Evolutionary conservation across 169 alveolate genomes (phyloP), one percentile per base, ranked within the genome.

Genomic region (Eimeria necatrix): DNA sequence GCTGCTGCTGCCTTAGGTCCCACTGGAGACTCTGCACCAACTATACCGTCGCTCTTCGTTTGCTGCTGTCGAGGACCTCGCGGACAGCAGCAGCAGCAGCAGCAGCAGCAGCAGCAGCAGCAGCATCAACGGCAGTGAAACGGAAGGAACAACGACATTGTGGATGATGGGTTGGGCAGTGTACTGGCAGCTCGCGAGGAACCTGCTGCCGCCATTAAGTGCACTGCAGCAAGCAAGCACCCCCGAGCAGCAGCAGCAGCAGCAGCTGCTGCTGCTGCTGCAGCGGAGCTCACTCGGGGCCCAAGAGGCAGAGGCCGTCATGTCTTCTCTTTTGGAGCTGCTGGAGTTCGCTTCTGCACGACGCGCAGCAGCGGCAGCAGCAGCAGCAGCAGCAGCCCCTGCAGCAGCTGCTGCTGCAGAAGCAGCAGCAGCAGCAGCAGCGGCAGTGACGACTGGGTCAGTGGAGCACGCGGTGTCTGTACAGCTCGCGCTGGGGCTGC

Each of bases 91-190:
- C 78, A 14, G n/a, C n/a, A 14, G 41, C 32, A 24, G 14, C n/a
- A 18, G 78, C 78, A 68, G 26, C 52, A 10, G 46, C 26, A 18
- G 68, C 64, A 49, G 61, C 87, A 76, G 87, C 64, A 10, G 9
- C 24, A 48, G 64, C 87, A 16, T 46, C 68, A 76, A 26, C 87
- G 46, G 64, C 64, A 76, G 64, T n/a, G 49, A n/a, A 51, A 60
- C 9, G 59, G 60, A 76, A 51, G 64, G 24, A 32, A 49, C 64
- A 24, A 76, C 87, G 24, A 76, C 87, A 0, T 49, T 76, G 87
- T 76, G 87, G 87, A 60, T n/a, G 22, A 76, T 76, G 87, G 87
- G 87, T 49, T 76, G 87, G 87, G 64, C 68, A 4, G 87, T 76
- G 41, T 76, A 76, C 24, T 76, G 87, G 87, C 87, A 76, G 64